A percentile compares a stretch with the other conserved stretches of the same genome.
Conservation (phyloP, 371 early-diverging fungal species). For the Mucor lusitanicus region DNA sequence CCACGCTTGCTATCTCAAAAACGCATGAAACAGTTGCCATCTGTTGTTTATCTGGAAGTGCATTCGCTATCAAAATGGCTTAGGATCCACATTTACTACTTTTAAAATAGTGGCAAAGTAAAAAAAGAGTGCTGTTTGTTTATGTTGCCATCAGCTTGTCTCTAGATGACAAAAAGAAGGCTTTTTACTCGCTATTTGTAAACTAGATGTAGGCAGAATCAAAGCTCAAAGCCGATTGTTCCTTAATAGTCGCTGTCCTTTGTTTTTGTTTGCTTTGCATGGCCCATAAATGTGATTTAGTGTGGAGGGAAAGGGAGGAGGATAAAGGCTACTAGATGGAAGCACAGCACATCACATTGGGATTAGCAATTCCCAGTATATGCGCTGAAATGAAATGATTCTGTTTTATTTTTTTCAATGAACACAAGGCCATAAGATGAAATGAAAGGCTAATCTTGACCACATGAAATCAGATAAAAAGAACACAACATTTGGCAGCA, state of each 20-base stretch:
- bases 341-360: too few species aligned
- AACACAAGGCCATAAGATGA: too few species aligned
- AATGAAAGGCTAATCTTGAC: too few species aligned
- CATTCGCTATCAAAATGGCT: background rate
- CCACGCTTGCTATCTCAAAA: background rate
- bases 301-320: background rate
- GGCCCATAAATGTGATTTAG: background rate
- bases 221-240: background rate
- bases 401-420: background rate
- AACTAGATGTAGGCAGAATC: background rate
- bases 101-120: background rate
- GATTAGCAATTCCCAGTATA: background rate
- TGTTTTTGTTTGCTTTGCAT: background rate
- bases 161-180: background rate
- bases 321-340: too few species aligned
- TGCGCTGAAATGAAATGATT: background rate
- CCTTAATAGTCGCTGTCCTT: background rate
- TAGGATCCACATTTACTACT: background rate
- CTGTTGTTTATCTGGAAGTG: background rate
- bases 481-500: too few species aligned
- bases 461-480: too few species aligned
- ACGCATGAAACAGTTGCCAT: background rate
- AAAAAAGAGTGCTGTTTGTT: background rate
- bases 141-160: background rate
- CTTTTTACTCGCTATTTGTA: background rate